Base-by-base conservation (phyloP, 805 yeast species). In the Allodekkera sacchari region DNA sequence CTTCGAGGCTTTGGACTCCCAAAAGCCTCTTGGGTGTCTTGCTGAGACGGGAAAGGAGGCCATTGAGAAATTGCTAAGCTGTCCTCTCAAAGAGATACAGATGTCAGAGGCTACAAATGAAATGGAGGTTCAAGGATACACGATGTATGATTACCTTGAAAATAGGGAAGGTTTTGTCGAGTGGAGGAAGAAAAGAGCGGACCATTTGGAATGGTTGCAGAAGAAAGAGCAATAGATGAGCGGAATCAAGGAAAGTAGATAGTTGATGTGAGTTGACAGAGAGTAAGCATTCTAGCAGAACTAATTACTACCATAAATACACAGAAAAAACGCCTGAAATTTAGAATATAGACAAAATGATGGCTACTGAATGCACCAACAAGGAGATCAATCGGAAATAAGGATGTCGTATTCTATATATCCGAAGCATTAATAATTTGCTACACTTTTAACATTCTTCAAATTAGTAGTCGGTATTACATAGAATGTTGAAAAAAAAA, bases 111-210 rank as follows among this genome's bases (percentile, higher is more conserved):
- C 79, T 7, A 64, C 70, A 27, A 52, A 55, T 12, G 64, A 65
- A 29, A 53, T 61, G 18, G 75, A 77, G 38, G 48, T 54, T 20
- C 45, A 66, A 18, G 81, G 78, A 2, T 46, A 59, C 17, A 57
- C 57, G 5, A 28, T 37, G 13, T 74, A 57, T 43, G 71, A 65
- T 29, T 49, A 54, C 9, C 53, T 73, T 25, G 74, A 73, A 32
- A 61, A 68, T 18, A 56, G 79, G 33, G 59, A 71, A 4, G 66
- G 61, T 6, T 78, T 72, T 43, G 55, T 76, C 27, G 74, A 77
- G 44, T 53, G 77, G 7, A 38, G 38, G 1, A 38, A 49, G 10
- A 66, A 64, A 48, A 59, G 85, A 40, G 38, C 48, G 27, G 68
- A 67, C 37, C 73, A 59, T 45, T 39, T 43, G 18, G 48, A 52